phyloP scores from a whole-genome alignment of 805 yeast genomes.

The Tetrapisispora nanseiensis region DNA sequence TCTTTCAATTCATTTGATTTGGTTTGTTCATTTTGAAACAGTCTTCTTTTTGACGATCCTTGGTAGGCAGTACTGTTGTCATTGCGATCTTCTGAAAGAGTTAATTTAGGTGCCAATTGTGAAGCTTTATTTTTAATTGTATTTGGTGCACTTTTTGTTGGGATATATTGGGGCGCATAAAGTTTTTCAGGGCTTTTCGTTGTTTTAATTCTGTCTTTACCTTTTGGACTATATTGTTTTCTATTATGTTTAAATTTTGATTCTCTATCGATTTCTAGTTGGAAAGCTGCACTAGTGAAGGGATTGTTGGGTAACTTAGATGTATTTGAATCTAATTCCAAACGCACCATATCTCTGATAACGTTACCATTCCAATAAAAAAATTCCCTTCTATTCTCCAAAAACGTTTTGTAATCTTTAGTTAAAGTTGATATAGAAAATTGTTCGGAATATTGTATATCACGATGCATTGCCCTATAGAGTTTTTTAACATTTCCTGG shows the following conservation, averaged over 20 bases:
- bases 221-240: neutral
- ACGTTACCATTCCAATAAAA: conserved; percentile 24
- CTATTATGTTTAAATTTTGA: neutral
- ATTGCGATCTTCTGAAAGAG: too few relatives aligned
- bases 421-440: conserved; percentile 20
- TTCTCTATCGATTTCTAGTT: conserved; percentile 8
- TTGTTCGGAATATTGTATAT: neutral
- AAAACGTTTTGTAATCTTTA: conserved; percentile 22
- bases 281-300: conserved; percentile 27
- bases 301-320: conserved; percentile 5
- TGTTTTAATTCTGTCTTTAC: neutral
- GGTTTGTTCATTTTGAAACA: too few relatives aligned
- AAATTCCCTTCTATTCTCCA: conserved; percentile 20
- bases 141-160: conserved; percentile 3
- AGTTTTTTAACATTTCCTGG: conserved; percentile 14
- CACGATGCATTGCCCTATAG: conserved; percentile 13
- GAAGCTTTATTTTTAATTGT: neutral
- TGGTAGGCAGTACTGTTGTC: neutral
- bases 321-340: conserved; percentile 16
- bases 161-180: conserved; percentile 12
- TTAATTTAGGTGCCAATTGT: neutral
- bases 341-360: conserved; percentile 11
- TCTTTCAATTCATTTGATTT: too few relatives aligned
- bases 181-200: neutral
- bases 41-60: neutral